These are phyloP conservation scores for Batrachochytrium dendrobatidis DNA, from an alignment of 371 early-diverging fungal species.

Conservation along the genomic window DNA sequence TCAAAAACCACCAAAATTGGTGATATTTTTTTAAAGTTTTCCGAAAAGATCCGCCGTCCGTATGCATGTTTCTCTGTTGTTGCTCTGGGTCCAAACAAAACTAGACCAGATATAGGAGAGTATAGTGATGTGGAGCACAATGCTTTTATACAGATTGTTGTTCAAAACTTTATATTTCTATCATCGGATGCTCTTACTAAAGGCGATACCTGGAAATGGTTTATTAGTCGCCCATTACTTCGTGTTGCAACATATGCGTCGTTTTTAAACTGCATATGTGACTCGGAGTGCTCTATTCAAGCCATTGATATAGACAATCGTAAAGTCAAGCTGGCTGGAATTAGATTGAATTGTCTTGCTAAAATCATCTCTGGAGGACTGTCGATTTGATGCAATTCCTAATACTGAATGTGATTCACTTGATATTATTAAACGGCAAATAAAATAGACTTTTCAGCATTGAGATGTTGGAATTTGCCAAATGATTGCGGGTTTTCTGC, in stretches of 20 bases:
- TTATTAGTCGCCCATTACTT: neutral
- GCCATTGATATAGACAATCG: neutral
- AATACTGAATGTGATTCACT: too few relatives aligned
- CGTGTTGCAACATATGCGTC: neutral
- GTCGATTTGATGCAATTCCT: too few relatives aligned
- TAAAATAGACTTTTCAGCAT: too few relatives aligned
- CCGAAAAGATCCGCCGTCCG: neutral
- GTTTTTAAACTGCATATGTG: neutral
- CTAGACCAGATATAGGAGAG: neutral
- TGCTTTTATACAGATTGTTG: neutral
- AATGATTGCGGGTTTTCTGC: too few relatives aligned
- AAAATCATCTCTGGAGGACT: neutral
- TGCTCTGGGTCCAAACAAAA: neutral
- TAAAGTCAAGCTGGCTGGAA: neutral
- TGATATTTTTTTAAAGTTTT: neutral
- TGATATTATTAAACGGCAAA: too few relatives aligned
- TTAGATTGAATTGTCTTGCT: neutral
- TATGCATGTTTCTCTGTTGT: neutral
- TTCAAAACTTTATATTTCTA: neutral
- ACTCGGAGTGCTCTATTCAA: neutral
- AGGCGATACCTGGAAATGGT: neutral
- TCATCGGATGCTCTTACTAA: neutral
- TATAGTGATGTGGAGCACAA: neutral
- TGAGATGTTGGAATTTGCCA: too few relatives aligned
- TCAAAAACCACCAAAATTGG: neutral